These are phyloP conservation scores for Salinomyces thailandicus DNA, from an alignment of 2,329 filamentous ascomycete genomes.

Conservation along the genomic window DNA sequence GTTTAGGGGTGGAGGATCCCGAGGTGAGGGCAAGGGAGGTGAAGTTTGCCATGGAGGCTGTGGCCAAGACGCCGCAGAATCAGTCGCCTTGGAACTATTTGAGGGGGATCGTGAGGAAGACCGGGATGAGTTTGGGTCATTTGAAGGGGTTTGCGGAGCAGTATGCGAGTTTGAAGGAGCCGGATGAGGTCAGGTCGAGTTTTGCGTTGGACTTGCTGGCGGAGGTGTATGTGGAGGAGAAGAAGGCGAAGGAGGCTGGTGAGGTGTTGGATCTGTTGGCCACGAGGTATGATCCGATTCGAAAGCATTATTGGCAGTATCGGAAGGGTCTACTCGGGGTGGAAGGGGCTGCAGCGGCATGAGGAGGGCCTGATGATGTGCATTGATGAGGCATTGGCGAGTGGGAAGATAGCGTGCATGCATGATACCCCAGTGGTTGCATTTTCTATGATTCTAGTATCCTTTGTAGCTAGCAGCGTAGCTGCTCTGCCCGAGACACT, in stretches of 20 bases:
- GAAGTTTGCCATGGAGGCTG: constrained; percentile 55
- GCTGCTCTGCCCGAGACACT: no score
- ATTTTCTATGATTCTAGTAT: no score
- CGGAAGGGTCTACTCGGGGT: constrained; percentile 41
- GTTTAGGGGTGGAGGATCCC: constrained; percentile 30
- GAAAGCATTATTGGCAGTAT: constrained; percentile 89
- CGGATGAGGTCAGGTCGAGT: constrained; percentile 47
- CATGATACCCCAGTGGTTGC: no score
- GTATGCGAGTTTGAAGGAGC: constrained; percentile 42
- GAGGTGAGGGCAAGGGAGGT: constrained; percentile 65
- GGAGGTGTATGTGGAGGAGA: constrained; percentile 48
- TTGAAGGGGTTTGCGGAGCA: constrained; percentile 45
- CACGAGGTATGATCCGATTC: constrained; percentile 81
- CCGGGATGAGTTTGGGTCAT: constrained; percentile 39
- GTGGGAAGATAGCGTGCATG: no score
- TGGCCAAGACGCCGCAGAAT: constrained; percentile 78
- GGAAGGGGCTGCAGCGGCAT: constrained; percentile 1
- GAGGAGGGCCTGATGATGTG: no score
- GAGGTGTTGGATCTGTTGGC: constrained; percentile 63
- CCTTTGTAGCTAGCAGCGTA: no score
- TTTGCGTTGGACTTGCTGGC: constrained; percentile 62
- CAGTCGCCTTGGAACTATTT: constrained; percentile 92
- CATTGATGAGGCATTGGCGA: neutral
- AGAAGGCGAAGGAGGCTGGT: constrained; percentile 50
- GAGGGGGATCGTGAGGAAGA: constrained; percentile 61